A percentile compares a stretch with the other conserved stretches of the same genome.
Evolutionary conservation across 768 basidiomycete genomes (phyloP).

Genomic region (Mycena rosella): DNA sequence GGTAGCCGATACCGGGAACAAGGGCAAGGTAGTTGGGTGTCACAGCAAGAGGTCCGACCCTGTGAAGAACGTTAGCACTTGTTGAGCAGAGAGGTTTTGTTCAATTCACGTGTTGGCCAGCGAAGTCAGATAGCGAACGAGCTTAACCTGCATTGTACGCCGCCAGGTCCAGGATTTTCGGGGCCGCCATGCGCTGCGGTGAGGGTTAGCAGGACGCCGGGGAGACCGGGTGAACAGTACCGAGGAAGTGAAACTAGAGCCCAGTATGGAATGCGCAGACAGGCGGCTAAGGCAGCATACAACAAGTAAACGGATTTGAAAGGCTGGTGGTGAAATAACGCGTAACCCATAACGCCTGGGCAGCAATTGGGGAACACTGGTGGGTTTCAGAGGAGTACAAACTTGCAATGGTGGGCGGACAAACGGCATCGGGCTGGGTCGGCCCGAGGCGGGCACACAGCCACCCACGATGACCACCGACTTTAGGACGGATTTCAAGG

Average conservation of each 20-base stretch:
- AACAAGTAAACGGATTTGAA: conserved; percentile 62
- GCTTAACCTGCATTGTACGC: conserved; percentile 53
- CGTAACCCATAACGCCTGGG: conserved; percentile 17
- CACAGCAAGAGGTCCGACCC: conserved; percentile 49
- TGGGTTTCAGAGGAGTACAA: not conserved
- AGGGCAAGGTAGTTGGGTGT: conserved; percentile 58
- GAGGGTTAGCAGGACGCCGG: not conserved
- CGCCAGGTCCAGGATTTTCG: conserved; percentile 60
- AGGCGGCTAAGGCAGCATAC: conserved; percentile 55
- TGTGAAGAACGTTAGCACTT: conserved; percentile 33
- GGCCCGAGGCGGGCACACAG: not conserved
- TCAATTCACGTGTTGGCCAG: conserved; percentile 5
- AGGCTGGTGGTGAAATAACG: conserved; percentile 54
- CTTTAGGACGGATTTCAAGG: conserved; percentile 69
- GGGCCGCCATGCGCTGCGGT: conserved; percentile 56
- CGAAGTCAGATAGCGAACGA: conserved; percentile 46
- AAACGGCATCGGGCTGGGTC: too few species aligned
- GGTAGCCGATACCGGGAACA: conserved; percentile 52
- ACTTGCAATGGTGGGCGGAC: too few species aligned
- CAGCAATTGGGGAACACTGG: too few species aligned
- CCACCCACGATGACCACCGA: conserved; percentile 53
- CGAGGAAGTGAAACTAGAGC: conserved; percentile 52
- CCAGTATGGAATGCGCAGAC: conserved; percentile 65
- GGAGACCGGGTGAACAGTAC: conserved; percentile 36
- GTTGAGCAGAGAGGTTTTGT: not conserved